phyloP scores from a whole-genome alignment of 352 stramenopile genomes.

The Phytophthora fragariae region DNA sequence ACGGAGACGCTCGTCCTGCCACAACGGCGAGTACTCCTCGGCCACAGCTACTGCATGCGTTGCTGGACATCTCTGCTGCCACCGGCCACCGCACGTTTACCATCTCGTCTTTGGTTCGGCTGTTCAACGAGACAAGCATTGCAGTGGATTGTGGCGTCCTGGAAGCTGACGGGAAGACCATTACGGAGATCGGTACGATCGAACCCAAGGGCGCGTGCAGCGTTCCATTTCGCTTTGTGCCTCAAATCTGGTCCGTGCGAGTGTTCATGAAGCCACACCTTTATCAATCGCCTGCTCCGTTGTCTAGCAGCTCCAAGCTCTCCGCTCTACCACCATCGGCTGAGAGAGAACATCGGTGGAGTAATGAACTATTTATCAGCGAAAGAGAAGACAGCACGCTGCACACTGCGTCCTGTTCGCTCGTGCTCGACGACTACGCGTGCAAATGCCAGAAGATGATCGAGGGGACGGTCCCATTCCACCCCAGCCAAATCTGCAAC shows the following conservation, averaged over 20 bases:
- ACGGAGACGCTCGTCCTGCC: background rate
- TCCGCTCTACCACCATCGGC: constrained; percentile 23
- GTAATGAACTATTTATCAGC: constrained; percentile 81
- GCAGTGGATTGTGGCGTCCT: constrained; percentile 68
- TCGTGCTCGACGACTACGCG: constrained; percentile 75
- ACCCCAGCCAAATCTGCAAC: constrained; percentile 73
- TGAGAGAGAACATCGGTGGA: constrained; percentile 75
- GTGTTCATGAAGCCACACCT: constrained; percentile 72
- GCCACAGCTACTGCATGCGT: constrained; percentile 53
- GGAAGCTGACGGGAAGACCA: constrained; percentile 59
- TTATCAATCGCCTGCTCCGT: constrained; percentile 9
- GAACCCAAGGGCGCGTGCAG: constrained; percentile 69
- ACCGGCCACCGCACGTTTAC: constrained; percentile 81
- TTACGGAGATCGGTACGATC: constrained; percentile 69
- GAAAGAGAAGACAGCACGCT: constrained; percentile 68
- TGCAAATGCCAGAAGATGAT: constrained; percentile 86
- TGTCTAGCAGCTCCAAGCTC: constrained; percentile 9
- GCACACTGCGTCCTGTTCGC: constrained; percentile 69
- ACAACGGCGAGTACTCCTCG: constrained; percentile 8
- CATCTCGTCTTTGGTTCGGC: constrained; percentile 76
- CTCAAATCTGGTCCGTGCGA: constrained; percentile 59
- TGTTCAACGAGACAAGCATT: constrained; percentile 81
- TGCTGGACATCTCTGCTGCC: constrained; percentile 80
- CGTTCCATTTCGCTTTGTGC: constrained; percentile 72
- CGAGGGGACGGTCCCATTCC: constrained; percentile 73